Base-by-base conservation (phyloP, 352 stramenopile genomes). In the Blastocystis sp. region DNA sequence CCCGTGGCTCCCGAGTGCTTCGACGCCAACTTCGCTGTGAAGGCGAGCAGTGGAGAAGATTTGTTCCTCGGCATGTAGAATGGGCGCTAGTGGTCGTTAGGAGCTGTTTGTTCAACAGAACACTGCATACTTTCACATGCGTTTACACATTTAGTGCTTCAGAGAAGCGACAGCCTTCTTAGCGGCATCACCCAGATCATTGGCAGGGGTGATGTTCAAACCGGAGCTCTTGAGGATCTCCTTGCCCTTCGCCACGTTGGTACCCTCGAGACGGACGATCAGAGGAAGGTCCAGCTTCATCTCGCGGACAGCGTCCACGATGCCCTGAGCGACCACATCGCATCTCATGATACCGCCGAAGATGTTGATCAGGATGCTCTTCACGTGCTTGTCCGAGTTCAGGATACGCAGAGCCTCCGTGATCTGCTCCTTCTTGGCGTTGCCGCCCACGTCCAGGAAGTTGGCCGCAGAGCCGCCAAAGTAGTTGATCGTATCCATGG, bases 401-500 rank as follows among this genome's bases (percentile, higher is more conserved):
- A 97, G 89, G 52, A 97, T 91, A 87, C 95, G 92, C 90, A 97
- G 95, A 40, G 94, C 94, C 90, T 94, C 94, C 71, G 94, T 90
- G 42, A 96, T 93, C 91, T 96, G 94, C 61, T 91, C 87, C 90
- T 97, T 94, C 24, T 93, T 98, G 59, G 96, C 95, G 84, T 94
- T 94, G 89, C 96, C 95, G 62, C 96, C 96, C 17, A 99, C 96
- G 90, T 99, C 97, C 88, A 99, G 93, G 92, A 99, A 99, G 93
- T 99, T 99, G 80, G 96, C 96, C 52, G 97, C 96, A 52, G 91
- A 93, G 71, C 96, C 97, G 88, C 97, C 97, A 91, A 98, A 97
- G 64, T 98, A 92, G 90, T 97, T 97, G 92, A 99, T 98, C 90
- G 98, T 98, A 91, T 99, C 96, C 96, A 99, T 98, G 34, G 97